These are phyloP conservation scores for Marchantia paleacea DNA, from an alignment of 225 moss, liverwort and hornwort species.

Conservation along the genomic window DNA sequence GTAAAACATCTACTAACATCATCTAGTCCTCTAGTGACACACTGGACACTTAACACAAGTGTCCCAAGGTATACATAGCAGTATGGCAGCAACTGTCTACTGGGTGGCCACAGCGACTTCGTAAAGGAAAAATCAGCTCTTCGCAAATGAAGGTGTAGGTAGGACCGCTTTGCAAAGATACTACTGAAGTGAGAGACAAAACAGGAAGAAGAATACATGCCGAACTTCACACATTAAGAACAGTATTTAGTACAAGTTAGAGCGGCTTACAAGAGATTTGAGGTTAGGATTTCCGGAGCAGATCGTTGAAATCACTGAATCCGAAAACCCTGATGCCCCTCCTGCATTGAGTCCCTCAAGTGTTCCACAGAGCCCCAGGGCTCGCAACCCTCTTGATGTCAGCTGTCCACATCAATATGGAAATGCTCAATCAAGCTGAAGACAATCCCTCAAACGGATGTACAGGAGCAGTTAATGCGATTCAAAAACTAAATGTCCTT, in stretches of 20 bases:
- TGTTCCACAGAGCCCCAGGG: conserved; percentile 60
- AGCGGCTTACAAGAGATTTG: conserved; percentile 49
- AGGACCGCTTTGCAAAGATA: too few species aligned
- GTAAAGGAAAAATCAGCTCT: too few species aligned
- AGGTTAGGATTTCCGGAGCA: conserved; percentile 57
- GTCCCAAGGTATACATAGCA: too few species aligned
- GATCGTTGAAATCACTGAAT: conserved; percentile 51
- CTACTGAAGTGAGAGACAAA: too few species aligned
- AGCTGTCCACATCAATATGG: conserved; percentile 27
- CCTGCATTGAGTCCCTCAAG: conserved; percentile 67
- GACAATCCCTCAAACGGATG: neutral
- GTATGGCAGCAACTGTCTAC: too few species aligned
- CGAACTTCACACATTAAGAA: neutral
- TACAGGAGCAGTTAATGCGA: too few species aligned
- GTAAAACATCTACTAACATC: too few species aligned
- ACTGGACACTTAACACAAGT: too few species aligned
- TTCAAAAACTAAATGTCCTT: too few species aligned
- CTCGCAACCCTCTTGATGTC: conserved; percentile 56
- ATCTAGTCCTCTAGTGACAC: too few species aligned
- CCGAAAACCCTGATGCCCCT: conserved; percentile 56
- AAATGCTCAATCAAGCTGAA: neutral
- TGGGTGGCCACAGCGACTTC: too few species aligned
- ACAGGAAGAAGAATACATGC: neutral
- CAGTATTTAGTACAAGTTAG: neutral
- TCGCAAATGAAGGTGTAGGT: too few species aligned